Evolutionary conservation across 257 asterid genomes (phyloP), one percentile per base, ranked within the genome.

Genomic region (Nicotiana noctiflora): DNA sequence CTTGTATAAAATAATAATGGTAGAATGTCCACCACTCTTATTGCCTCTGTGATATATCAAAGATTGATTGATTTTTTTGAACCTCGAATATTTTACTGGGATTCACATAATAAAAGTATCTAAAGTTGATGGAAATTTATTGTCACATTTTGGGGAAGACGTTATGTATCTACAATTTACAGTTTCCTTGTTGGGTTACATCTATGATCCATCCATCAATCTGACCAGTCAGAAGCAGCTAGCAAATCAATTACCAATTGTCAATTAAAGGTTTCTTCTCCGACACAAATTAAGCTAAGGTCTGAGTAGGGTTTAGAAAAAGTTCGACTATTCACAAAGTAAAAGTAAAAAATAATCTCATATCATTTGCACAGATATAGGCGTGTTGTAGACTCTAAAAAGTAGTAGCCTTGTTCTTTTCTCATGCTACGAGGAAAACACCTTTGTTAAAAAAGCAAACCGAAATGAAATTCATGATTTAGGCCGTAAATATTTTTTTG

Each of bases 181-280:
- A 72, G 78, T 72, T 72, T 46, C 78, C 23, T 72, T 72, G 78
- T 72, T 46, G 40, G 78, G 78, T 72, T 72, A 72, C 78, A 46
- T 72, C 78, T 14, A 46, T 46, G 60, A 23, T 72, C 60, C 37
- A 46, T 72, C 78, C 78, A 72, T 72, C 78, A 72, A 72, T 23
- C 21, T 72, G 60, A 72, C 78, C 78, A 72, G 78, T 72, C 78
- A 72, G 78, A 72, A 46, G 40, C 60, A 72, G 23, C 37, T 32
- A 32, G 7, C 8, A 19, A 72, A 72, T 72, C 78, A 44, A 14
- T 13, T 46, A 23, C 21, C 60, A 46, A 23, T 23, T 72, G 23
- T 72, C 78, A 46, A 34, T 31, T 64, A 29, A 64, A 14, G 7
- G 62, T 56, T 56, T 56, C 23, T 5, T 56, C 62, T 56, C 23